These are phyloP conservation scores for Cytospora piceicola DNA, from an alignment of 2,329 filamentous ascomycete species.

Conservation along the genomic window DNA sequence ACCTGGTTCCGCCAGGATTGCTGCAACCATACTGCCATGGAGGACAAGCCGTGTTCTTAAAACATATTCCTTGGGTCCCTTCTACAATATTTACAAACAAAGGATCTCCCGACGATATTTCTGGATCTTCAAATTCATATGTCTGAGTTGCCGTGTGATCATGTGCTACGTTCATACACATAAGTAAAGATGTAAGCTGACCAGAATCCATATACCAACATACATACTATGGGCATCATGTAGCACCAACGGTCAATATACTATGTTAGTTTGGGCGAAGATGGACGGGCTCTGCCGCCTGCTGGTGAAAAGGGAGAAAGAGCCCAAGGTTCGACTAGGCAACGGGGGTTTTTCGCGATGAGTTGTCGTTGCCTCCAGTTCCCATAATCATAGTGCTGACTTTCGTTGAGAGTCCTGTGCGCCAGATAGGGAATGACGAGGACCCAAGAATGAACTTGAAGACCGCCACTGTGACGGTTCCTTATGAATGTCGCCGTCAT, in stretches of 20 bases:
- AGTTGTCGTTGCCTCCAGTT: not conserved
- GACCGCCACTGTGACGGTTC: constrained; percentile 2
- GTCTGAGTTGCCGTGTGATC: not conserved
- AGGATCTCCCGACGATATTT: not conserved
- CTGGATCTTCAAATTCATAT: constrained; percentile 5
- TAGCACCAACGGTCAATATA: constrained; percentile 17
- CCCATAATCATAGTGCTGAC: not conserved
- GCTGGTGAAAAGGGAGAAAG: not conserved
- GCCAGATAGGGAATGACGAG: not conserved
- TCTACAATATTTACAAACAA: not conserved
- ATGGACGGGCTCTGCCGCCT: not conserved
- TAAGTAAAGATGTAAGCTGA: constrained; percentile 13
- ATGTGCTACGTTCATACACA: not conserved
- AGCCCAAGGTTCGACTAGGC: not conserved
- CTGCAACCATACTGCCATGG: not conserved
- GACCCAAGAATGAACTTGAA: not conserved
- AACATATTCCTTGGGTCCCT: constrained; percentile 3
- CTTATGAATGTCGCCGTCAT: constrained; percentile 40
- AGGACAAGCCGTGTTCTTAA: constrained; percentile 1
- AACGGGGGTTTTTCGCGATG: not conserved
- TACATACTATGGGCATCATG: constrained; percentile 2
- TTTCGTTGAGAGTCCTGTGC: not conserved
- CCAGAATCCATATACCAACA: not conserved
- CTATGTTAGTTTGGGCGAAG: not conserved
- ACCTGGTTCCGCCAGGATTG: not conserved